Conservation (phyloP, 1,284 basidiomycete genomes). For the Rhodotorula sp. region DNA sequence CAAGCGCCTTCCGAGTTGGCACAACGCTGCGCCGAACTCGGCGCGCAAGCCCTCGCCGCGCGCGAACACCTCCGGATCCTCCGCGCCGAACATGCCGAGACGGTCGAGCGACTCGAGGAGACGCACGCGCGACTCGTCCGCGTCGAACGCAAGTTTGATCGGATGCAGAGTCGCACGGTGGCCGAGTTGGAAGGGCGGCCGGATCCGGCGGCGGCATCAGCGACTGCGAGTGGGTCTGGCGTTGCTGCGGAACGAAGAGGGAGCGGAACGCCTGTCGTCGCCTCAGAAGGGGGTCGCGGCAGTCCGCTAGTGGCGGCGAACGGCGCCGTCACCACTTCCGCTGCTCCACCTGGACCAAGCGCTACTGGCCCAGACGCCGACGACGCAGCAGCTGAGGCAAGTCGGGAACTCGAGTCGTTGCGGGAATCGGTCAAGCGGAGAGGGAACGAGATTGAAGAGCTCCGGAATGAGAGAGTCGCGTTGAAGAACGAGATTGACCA, state of each 20-base stretch:
- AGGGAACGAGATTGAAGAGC: slow-evolving; percentile 32
- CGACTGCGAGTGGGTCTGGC: too few species aligned
- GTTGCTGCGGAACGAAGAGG: not conserved
- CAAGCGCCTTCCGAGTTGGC: slow-evolving; percentile 24
- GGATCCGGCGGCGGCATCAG: not conserved
- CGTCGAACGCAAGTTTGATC: slow-evolving; percentile 44
- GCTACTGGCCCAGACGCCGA: not conserved
- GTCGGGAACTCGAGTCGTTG: slow-evolving; percentile 22
- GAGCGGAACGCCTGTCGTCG: not conserved
- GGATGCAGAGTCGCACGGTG: slow-evolving; percentile 41
- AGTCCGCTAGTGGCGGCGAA: not conserved
- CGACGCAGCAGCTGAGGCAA: not conserved
- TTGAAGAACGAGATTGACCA: slow-evolving; percentile 37
- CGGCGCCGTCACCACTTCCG: not conserved
- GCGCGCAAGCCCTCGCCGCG: slow-evolving; percentile 26
- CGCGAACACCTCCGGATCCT: slow-evolving; percentile 37
- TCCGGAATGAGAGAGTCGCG: slow-evolving; percentile 27
- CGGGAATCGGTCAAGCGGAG: slow-evolving; percentile 13
- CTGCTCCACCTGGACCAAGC: too few species aligned
- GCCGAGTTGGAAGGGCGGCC: slow-evolving; percentile 39
- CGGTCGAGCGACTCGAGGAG: slow-evolving; percentile 39
- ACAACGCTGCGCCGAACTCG: slow-evolving; percentile 24
- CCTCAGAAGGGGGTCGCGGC: not conserved
- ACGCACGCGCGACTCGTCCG: slow-evolving; percentile 37
- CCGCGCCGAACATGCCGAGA: slow-evolving; percentile 36